Evolutionary conservation across 306 rosid species (phyloP), one percentile per base, ranked within the genome.

Genomic region (Lablab purpureus): DNA sequence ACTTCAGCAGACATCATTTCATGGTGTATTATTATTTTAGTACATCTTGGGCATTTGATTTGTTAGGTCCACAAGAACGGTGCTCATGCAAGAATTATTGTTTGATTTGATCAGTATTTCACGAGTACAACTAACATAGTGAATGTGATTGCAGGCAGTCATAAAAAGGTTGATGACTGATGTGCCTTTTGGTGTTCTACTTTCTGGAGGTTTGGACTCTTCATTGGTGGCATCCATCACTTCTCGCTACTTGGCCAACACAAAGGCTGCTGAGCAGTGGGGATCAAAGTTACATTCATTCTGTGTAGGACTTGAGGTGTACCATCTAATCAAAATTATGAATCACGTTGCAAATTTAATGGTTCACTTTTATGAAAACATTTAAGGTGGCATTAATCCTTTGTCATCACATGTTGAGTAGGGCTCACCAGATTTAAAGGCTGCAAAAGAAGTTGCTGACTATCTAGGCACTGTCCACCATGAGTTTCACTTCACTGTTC

Each of bases 381-480:
- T 10, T 46, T 15, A 50, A 40, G 37, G 10, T 67, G 25, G 71
- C 75, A 62, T 67, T 73, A n/a, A 78, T 51, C 32, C 58, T 52
- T 52, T 15, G 10, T 47, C 2, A 34, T 68, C 47, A 55, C 73
- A 18, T 79, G 37, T 12, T 76, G 80, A 46, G 55, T 87, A 96
- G 99, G 98, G 97, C 21, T 96, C 99, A n/a, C 97, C 98, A 6
- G 99, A 96, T 88, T 68, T 96, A 84, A 96, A 93, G 89, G 98
- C 98, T 82, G 99, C 84, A 45, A 93, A 77, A 89, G 98, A 93
- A 84, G 99, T 96, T 84, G 97, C 98, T 10, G 96, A 90, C 46
- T 96, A 89, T 71, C 43, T 96, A 68, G 99, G 99, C 3, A 96
- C 98, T 41, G 92, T 90, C 34, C 98, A 96, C 69, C 99, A 96